phyloP scores from a whole-genome alignment of 202 grass and related monocot genomes.

The Brachypodium distachyon region DNA sequence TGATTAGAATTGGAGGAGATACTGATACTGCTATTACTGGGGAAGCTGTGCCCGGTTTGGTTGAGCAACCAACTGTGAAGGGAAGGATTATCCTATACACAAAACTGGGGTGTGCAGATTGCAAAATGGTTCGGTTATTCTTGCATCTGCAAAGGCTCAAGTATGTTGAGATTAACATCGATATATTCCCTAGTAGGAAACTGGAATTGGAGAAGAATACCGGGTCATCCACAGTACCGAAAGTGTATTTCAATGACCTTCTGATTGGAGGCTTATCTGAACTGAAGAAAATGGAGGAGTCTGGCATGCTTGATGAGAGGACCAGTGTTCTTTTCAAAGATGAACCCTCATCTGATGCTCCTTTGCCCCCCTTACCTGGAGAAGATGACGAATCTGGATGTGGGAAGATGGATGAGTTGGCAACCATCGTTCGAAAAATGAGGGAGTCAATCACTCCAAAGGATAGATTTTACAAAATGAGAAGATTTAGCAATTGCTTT shows the following conservation, averaged over 20 bases:
- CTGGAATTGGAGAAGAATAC: slow-evolving; percentile 81
- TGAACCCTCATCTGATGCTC: slow-evolving; percentile 45
- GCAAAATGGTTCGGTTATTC: slow-evolving; percentile 62
- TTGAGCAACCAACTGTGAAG: slow-evolving; percentile 39
- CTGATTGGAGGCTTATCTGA: slow-evolving; percentile 71
- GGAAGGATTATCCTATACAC: slow-evolving; percentile 75
- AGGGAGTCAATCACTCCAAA: slow-evolving; percentile 65
- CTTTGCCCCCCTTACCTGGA: slow-evolving; percentile 76
- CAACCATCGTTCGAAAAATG: slow-evolving; percentile 80
- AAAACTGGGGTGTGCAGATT: slow-evolving; percentile 71
- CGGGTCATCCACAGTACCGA: slow-evolving; percentile 60
- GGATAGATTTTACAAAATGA: slow-evolving; percentile 98
- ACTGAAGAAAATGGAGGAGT: slow-evolving; percentile 63
- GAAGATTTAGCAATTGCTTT: slow-evolving; percentile 94
- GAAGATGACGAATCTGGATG: slow-evolving; percentile 91
- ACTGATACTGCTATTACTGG: slow-evolving; percentile 31
- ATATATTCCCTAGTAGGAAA: slow-evolving; percentile 82
- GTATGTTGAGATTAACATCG: slow-evolving; percentile 88
- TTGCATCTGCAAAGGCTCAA: slow-evolving; percentile 51
- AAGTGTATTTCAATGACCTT: slow-evolving; percentile 77
- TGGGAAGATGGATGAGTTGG: slow-evolving; percentile 89
- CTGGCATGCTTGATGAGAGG: slow-evolving; percentile 60
- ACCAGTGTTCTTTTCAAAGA: slow-evolving; percentile 48
- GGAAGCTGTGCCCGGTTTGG: slow-evolving; percentile 16
- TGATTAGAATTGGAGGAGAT: slow-evolving; percentile 70